phyloP scores from a whole-genome alignment of 1,139 yeast genomes.

The Pichia terricola region DNA sequence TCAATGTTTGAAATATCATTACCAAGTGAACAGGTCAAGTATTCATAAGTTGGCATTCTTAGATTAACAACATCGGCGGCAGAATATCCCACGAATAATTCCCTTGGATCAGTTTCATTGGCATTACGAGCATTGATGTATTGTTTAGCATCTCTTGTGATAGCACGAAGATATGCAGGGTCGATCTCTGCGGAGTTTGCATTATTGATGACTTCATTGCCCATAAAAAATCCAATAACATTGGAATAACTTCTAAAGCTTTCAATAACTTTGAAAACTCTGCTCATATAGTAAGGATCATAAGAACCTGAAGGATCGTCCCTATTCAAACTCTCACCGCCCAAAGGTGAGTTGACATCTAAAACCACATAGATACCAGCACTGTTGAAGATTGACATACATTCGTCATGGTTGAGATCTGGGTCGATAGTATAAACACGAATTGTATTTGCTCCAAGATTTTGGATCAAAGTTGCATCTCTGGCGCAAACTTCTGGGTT shows the following conservation, averaged over 20 bases:
- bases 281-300: slow-evolving; percentile 53
- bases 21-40: slow-evolving; percentile 62
- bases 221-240: slow-evolving; percentile 83
- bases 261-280: slow-evolving; percentile 77
- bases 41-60: slow-evolving; percentile 70
- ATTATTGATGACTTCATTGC: slow-evolving; percentile 88
- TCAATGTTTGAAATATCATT: slow-evolving; percentile 62
- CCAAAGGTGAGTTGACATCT: slow-evolving; percentile 75
- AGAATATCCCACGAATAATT: slow-evolving; percentile 86
- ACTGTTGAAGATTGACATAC: slow-evolving; percentile 76
- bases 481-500: slow-evolving; percentile 65
- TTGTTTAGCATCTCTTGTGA: slow-evolving; percentile 81
- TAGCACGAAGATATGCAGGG: slow-evolving; percentile 75
- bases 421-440: slow-evolving; percentile 71
- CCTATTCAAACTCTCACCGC: slow-evolving; percentile 61
- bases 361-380: slow-evolving; percentile 85
- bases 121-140: slow-evolving; percentile 40
- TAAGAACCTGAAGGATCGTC: slow-evolving; percentile 63
- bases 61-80: slow-evolving; percentile 76
- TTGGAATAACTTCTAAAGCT: slow-evolving; percentile 77
- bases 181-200: slow-evolving; percentile 53
- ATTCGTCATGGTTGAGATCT: slow-evolving; percentile 70
- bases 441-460: slow-evolving; percentile 60
- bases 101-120: slow-evolving; percentile 49
- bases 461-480: slow-evolving; percentile 70